Evolutionary conservation across 768 basidiomycete species (phyloP), one percentile per base, ranked within the genome.

Genomic region (Rhizopogon vulgaris): DNA sequence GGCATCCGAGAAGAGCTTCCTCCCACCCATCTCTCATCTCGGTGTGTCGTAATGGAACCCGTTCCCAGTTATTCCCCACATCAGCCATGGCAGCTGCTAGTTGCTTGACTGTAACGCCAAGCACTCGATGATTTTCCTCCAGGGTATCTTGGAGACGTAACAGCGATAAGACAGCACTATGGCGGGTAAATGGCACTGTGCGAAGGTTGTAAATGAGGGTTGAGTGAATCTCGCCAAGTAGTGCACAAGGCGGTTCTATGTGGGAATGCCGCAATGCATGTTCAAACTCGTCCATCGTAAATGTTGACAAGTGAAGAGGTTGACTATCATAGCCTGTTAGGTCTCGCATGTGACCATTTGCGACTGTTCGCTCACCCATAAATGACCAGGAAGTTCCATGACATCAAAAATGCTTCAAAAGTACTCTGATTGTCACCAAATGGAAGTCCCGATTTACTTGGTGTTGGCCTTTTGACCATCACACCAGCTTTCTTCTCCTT

Each of bases 241-340:
- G 73, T 15, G 77, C 61, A 60, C 92, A 94, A 3, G 84, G 78
- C 3, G 82, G 75, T 49, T 95, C 89, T 43, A 70, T 54, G 43
- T 76, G 68, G 28, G 80, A 75, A 69, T 98, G 95, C 45, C 85
- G 84, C 28, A 98, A 73, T 0, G 94, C 87, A 52, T 83, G 79
- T 63, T 94, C 93, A 64, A 87, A 90, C 63, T 98, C 95, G 66
- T 99, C 96, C 60, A 99, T 74, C 0, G 94, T 86, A 66, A 97
- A 90, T 11, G 84, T 73, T 11, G 94, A 94, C 15, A 99, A 70
- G 55, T 88, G 85, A 14, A 98, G 75, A 1, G 94, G 87, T 77
- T 87, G 85, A 5, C 95, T 96, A 55, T 38, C 30, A 46, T 49
- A 53, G 37, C 49, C 41, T 53, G 49, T 54, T 28, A 41, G 18